Evolutionary conservation across 495 filamentous ascomycete genomes (phyloP).

Genomic region (Neurospora sp.): DNA sequence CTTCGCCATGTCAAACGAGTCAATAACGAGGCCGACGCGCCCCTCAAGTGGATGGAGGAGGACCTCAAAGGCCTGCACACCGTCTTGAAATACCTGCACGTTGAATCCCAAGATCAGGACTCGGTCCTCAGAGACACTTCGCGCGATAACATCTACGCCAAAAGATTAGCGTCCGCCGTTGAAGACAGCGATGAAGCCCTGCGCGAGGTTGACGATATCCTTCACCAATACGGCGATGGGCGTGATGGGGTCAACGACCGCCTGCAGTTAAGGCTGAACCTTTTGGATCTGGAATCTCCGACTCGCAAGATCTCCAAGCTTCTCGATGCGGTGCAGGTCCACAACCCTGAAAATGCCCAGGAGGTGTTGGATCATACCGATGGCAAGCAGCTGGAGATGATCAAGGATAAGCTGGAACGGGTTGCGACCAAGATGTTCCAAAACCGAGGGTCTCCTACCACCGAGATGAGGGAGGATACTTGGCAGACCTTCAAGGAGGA

Average conservation of each 20-base stretch:
- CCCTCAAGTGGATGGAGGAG: conserved; percentile 26
- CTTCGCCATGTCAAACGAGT: neutral
- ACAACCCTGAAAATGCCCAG: conserved; percentile 27
- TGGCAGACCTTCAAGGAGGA: conserved; percentile 46
- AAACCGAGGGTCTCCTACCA: conserved; percentile 22
- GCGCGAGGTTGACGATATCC: conserved; percentile 34
- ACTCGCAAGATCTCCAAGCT: conserved; percentile 35
- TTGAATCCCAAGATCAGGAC: conserved; percentile 37
- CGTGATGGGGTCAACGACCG: conserved; percentile 5
- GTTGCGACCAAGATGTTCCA: conserved; percentile 37
- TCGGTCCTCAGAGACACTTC: conserved; percentile 32
- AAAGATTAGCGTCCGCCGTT: conserved; percentile 33
- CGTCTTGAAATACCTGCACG: conserved; percentile 37
- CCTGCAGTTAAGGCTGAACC: conserved; percentile 23
- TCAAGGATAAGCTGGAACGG: conserved; percentile 41
- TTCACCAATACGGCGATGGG: conserved; percentile 26
- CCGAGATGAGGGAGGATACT: conserved; percentile 33
- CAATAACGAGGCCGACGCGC: conserved; percentile 24
- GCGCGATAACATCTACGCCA: conserved; percentile 22
- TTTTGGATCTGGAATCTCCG: conserved; percentile 27
- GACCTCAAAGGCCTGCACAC: conserved; percentile 35
- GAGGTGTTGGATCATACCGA: conserved; percentile 11
- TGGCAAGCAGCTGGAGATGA: conserved; percentile 23
- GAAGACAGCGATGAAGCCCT: conserved; percentile 40
- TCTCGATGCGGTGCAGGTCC: conserved; percentile 35